Conservation (phyloP, 1,284 basidiomycete genomes). For the Pholiota adiposa region DNA sequence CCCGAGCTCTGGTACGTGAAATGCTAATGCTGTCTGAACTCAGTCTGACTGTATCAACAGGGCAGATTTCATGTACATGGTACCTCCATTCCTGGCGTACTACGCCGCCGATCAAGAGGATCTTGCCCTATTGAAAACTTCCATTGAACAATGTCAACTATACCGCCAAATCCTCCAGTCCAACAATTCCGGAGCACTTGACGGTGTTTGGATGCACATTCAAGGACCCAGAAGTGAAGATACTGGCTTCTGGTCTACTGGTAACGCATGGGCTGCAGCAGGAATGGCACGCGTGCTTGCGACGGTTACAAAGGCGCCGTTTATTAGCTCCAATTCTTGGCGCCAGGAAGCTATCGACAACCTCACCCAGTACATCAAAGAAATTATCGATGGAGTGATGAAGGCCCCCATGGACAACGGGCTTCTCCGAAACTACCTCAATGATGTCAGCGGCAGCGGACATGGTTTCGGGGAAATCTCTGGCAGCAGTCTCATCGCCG, state of each 20-base stretch:
- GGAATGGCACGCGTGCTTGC: conserved; percentile 49
- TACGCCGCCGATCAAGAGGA: conserved; percentile 50
- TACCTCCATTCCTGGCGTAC: conserved; percentile 63
- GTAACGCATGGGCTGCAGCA: conserved; percentile 46
- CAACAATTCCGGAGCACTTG: conserved; percentile 38
- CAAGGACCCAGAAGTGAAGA: conserved; percentile 48
- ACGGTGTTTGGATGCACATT: conserved; percentile 54
- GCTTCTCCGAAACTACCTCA: conserved; percentile 44
- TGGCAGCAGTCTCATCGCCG: conserved; percentile 45
- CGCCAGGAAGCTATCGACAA: conserved; percentile 27
- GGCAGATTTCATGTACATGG: conserved; percentile 70
- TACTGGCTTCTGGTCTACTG: conserved; percentile 57
- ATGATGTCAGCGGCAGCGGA: conserved; percentile 32
- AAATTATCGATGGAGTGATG: conserved; percentile 53
- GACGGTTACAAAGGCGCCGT: conserved; percentile 46
- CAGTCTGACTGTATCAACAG: conserved; percentile 32
- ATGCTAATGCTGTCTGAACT: neutral
- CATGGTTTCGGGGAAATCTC: conserved; percentile 46
- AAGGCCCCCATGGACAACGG: conserved; percentile 32
- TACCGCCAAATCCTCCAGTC: conserved; percentile 49
- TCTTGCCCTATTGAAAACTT: conserved; percentile 43
- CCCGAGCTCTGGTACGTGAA: conserved; percentile 47
- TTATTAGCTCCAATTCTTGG: conserved; percentile 32
- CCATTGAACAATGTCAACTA: conserved; percentile 49
- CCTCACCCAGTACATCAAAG: conserved; percentile 45